A percentile compares a stretch with the other conserved stretches of the same genome.
These are phyloP conservation scores for Infundibulicybe gibba DNA, from an alignment of 768 basidiomycete genomes.

Conservation along the genomic window DNA sequence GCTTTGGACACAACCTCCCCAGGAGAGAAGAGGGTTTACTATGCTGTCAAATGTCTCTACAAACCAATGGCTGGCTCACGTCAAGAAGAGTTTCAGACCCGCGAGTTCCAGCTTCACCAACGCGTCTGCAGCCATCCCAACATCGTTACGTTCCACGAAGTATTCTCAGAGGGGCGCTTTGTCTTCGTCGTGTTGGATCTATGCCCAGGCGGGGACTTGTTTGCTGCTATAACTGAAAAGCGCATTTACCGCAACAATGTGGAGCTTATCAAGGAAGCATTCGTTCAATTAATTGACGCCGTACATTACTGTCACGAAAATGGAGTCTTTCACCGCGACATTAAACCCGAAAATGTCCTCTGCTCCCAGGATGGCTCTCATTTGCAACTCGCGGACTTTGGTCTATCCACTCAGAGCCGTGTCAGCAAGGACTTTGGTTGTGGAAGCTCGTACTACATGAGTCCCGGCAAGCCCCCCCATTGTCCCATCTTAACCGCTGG, in stretches of 20 bases:
- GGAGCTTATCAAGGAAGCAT: slow-evolving; percentile 59
- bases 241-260: slow-evolving; percentile 54
- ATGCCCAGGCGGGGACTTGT: slow-evolving; percentile 63
- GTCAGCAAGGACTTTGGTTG: slow-evolving; percentile 49
- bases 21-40: slow-evolving; percentile 35
- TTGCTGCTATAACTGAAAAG: slow-evolving; percentile 60
- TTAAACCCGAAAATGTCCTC: slow-evolving; percentile 84
- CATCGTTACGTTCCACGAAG: slow-evolving; percentile 66
- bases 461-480: slow-evolving; percentile 48
- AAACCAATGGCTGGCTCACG: slow-evolving; percentile 50
- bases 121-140: slow-evolving; percentile 52
- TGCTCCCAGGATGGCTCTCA: slow-evolving; percentile 47
- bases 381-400: slow-evolving; percentile 76
- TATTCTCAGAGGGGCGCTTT: slow-evolving; percentile 55
- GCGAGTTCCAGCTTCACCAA: slow-evolving; percentile 65
- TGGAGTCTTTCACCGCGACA: slow-evolving; percentile 79
- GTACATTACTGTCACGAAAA: slow-evolving; percentile 69
- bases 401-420: slow-evolving; percentile 50
- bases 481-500: slow-evolving; percentile 1
- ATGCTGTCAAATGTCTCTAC: slow-evolving; percentile 76
- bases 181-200: slow-evolving; percentile 68
- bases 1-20: slow-evolving; percentile 51
- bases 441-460: slow-evolving; percentile 66
- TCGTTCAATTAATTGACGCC: slow-evolving; percentile 79
- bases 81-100: slow-evolving; percentile 55